phyloP scores from a whole-genome alignment of 805 yeast species.

The Jamesozyma jinghongensis region DNA sequence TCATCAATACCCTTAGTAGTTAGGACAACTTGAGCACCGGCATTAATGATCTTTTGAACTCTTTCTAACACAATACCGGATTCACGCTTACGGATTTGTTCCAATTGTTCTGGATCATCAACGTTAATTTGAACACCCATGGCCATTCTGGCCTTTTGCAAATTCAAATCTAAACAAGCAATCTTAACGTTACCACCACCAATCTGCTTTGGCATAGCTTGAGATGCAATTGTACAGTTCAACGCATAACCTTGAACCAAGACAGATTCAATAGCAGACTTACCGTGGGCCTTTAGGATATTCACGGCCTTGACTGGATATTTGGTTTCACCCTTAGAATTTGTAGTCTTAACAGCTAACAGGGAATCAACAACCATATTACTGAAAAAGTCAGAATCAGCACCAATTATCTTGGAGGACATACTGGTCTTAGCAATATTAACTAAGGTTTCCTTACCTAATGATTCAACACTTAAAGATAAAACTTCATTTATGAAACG shows the following conservation, averaged over 20 bases:
- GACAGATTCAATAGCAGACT: conserved; percentile 77
- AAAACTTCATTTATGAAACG: conserved; percentile 79
- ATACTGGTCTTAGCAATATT: conserved; percentile 94
- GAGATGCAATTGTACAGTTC: conserved; percentile 94
- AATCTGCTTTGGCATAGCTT: conserved; percentile 75
- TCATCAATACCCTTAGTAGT: conserved; percentile 96
- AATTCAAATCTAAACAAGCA: conserved; percentile 83
- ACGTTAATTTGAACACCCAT: conserved; percentile 96
- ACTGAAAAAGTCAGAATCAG: conserved; percentile 85
- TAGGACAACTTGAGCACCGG: conserved; percentile 89
- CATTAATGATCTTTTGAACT: conserved; percentile 65
- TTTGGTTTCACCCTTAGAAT: conserved; percentile 75
- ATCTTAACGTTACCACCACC: conserved; percentile 53
- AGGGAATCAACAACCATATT: conserved; percentile 91
- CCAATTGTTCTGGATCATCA: conserved; percentile 95
- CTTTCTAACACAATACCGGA: conserved; percentile 78
- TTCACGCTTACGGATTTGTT: conserved; percentile 83
- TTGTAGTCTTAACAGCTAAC: conserved; percentile 86
- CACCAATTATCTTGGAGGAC: conserved; percentile 93
- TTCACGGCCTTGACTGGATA: conserved; percentile 98
- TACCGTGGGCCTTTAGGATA: conserved; percentile 93
- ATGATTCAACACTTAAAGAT: conserved; percentile 65
- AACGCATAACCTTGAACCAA: conserved; percentile 90
- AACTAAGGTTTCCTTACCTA: conserved; percentile 76
- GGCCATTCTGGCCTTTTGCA: conserved; percentile 95